phyloP scores from a whole-genome alignment of 2,329 filamentous ascomycete species.

The Bimuria novae-zelandiae region DNA sequence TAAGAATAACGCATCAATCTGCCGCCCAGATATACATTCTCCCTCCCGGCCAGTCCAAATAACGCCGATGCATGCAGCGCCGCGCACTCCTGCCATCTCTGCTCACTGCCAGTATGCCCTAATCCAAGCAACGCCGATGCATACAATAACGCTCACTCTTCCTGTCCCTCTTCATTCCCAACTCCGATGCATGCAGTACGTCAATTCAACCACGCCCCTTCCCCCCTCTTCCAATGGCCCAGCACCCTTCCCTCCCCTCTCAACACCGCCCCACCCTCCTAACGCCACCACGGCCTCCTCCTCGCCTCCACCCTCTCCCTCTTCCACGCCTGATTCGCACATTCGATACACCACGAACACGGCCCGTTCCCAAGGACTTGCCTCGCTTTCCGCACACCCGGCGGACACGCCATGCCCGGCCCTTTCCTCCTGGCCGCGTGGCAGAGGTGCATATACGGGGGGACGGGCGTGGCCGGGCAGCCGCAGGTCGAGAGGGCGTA shows the following conservation, averaged over 20 bases:
- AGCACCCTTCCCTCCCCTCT: conserved; percentile 1
- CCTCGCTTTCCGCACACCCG: conserved; percentile 17
- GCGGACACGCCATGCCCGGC: conserved; percentile 20
- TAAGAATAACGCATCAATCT: too few species aligned
- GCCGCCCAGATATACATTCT: too few species aligned
- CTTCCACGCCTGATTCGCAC: conserved; percentile 14
- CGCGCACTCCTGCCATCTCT: too few species aligned
- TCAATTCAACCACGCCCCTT: too few species aligned
- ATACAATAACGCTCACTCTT: too few species aligned
- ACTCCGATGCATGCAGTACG: too few species aligned
- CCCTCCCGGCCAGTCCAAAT: too few species aligned
- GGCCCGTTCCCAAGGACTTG: conserved; percentile 3
- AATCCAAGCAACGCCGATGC: too few species aligned
- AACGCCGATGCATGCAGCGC: too few species aligned
- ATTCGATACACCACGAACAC: conserved; percentile 30
- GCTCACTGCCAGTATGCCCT: too few species aligned
- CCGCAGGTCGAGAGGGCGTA: conserved; percentile 26
- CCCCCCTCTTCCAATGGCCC: neutral
- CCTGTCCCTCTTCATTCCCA: too few species aligned
- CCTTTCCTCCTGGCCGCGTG: neutral
- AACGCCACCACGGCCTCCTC: conserved; percentile 18
- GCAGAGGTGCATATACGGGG: conserved; percentile 27
- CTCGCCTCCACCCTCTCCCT: conserved; percentile 14
- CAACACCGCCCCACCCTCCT: conserved; percentile 5
- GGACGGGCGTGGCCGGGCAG: conserved; percentile 28